Percentiles rank a stretch among this genome's conserved stretches.
phyloP scores from a whole-genome alignment of 495 filamentous ascomycete genomes.

The Xylaria longipes region DNA sequence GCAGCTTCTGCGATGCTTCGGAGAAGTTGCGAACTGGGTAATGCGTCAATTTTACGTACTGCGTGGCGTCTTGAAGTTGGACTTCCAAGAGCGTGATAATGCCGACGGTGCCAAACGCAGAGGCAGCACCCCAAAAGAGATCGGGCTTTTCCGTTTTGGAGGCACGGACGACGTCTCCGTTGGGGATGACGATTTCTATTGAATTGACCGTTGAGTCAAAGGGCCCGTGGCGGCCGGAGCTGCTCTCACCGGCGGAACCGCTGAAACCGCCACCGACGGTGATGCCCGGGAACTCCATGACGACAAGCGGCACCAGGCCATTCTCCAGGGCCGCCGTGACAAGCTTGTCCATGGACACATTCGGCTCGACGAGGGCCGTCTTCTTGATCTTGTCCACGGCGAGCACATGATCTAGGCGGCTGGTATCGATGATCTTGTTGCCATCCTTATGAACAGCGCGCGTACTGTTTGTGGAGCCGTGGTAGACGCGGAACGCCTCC shows the following conservation, averaged over 20 bases:
- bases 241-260: slow-evolving; percentile 67
- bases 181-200: slow-evolving; percentile 65
- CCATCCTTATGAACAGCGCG: slow-evolving; percentile 50
- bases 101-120: slow-evolving; percentile 65
- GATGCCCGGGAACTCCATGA: slow-evolving; percentile 71
- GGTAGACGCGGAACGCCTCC: slow-evolving; percentile 71
- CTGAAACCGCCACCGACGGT: slow-evolving; percentile 70
- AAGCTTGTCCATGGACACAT: slow-evolving; percentile 68
- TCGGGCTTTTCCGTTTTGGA: slow-evolving; percentile 52
- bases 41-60: slow-evolving; percentile 62
- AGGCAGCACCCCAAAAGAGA: slow-evolving; percentile 63
- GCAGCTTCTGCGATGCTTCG: slow-evolving; percentile 39
- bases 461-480: slow-evolving; percentile 79
- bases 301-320: slow-evolving; percentile 62
- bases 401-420: slow-evolving; percentile 59
- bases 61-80: slow-evolving; percentile 55
- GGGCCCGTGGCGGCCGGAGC: slow-evolving; percentile 63
- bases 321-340: slow-evolving; percentile 58
- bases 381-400: slow-evolving; percentile 51
- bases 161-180: slow-evolving; percentile 55
- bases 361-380: slow-evolving; percentile 65
- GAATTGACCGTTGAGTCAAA: slow-evolving; percentile 63
- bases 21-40: slow-evolving; percentile 44
- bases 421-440: slow-evolving; percentile 62
- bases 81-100: slow-evolving; percentile 64